These are phyloP conservation scores for Microsporum ferrugineum DNA, from an alignment of 2,329 filamentous ascomycete genomes.

Conservation along the genomic window DNA sequence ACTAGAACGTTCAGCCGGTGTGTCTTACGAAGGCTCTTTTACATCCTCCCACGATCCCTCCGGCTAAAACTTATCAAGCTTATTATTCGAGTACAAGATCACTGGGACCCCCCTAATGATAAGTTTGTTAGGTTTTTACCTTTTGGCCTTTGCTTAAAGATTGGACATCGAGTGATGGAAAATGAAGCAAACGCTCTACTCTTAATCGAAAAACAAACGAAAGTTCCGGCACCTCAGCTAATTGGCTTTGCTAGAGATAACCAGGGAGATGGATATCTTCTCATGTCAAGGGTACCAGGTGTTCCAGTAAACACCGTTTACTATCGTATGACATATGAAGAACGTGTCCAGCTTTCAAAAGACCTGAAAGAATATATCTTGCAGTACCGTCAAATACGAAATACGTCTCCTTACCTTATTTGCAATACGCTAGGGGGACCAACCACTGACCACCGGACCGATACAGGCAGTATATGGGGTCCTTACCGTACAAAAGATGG, in stretches of 20 bases:
- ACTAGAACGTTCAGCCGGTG: neutral
- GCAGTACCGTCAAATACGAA: conserved; percentile 12
- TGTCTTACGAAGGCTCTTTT: conserved; percentile 5
- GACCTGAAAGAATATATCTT: conserved; percentile 9
- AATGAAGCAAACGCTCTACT: conserved; percentile 13
- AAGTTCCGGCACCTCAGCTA: conserved; percentile 11
- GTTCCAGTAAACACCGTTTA: conserved; percentile 2
- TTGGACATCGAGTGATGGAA: conserved; percentile 3
- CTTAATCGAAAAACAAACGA: conserved; percentile 11
- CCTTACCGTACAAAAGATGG: conserved; percentile 10
- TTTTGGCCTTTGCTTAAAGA: conserved; percentile 13
- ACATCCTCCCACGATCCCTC: conserved; percentile 7
- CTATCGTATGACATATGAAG: conserved; percentile 11
- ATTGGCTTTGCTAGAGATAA: conserved; percentile 8
- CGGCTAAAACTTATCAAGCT: conserved; percentile 1
- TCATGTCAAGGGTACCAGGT: conserved; percentile 13
- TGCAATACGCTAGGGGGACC: conserved; percentile 12
- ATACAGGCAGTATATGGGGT: neutral
- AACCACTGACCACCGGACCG: conserved; percentile 8
- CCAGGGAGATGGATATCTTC: conserved; percentile 7
- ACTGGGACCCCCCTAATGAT: neutral
- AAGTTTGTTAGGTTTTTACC: conserved; percentile 9
- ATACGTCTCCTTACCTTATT: conserved; percentile 5
- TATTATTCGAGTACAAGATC: conserved; percentile 3
- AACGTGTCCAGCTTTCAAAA: conserved; percentile 10